Percentiles rank a stretch among this genome's conserved stretches.
phyloP scores from a whole-genome alignment of 202 grass and related monocot genomes.

The Carex arenaria region DNA sequence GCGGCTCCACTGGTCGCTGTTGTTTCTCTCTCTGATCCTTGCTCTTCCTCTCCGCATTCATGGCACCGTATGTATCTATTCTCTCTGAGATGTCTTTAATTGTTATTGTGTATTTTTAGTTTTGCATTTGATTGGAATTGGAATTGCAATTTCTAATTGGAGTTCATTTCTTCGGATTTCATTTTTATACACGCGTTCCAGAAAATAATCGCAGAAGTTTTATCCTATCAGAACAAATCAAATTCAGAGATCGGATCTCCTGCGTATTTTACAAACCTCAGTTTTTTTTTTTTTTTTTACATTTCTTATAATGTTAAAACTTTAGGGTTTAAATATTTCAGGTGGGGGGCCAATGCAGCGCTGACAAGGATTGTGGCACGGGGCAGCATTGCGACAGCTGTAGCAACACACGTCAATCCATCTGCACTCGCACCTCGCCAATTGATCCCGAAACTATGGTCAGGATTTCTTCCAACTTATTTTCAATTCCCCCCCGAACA shows the following conservation, averaged over 20 bases:
- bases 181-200: background rate
- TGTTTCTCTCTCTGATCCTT: background rate
- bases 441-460: conserved; percentile 40
- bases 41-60: conserved; percentile 2
- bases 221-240: background rate
- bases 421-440: conserved; percentile 57
- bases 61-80: background rate
- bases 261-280: background rate
- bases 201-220: background rate
- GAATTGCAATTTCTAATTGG: background rate
- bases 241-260: background rate
- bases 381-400: conserved; percentile 61
- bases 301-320: background rate
- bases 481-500: background rate
- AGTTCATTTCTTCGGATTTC: background rate
- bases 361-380: conserved; percentile 39
- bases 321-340: background rate
- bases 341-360: conserved; percentile 46
- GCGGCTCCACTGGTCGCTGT: background rate
- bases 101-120: background rate
- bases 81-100: background rate
- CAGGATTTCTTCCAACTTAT: background rate
- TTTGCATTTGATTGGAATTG: background rate
- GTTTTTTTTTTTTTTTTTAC: background rate
- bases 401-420: conserved; percentile 23